These are phyloP conservation scores for Alternaria dauci DNA, from an alignment of 2,329 filamentous ascomycete species.

Conservation along the genomic window DNA sequence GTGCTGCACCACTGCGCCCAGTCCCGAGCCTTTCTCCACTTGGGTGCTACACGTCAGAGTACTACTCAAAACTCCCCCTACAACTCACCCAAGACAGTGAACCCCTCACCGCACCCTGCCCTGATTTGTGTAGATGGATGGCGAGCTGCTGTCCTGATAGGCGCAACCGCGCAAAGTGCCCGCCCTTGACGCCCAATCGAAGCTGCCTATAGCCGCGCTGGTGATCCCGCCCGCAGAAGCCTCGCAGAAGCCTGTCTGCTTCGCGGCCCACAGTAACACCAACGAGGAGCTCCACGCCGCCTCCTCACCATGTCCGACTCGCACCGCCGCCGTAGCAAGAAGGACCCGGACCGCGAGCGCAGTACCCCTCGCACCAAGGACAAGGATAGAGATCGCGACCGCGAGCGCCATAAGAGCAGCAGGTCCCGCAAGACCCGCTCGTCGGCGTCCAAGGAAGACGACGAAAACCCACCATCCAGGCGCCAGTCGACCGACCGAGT, in stretches of 20 bases:
- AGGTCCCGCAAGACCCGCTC: slow-evolving; percentile 44
- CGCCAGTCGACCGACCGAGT: slow-evolving; percentile 39
- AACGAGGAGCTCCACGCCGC: slow-evolving; percentile 27
- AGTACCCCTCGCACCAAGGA: slow-evolving; percentile 35
- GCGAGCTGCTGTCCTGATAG: slow-evolving; percentile 42
- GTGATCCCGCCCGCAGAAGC: slow-evolving; percentile 31
- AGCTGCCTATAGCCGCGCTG: slow-evolving; percentile 40
- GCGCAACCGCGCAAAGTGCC: slow-evolving; percentile 37
- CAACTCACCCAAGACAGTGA: slow-evolving; percentile 15
- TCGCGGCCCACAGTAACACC: slow-evolving; percentile 31
- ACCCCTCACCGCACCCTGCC: slow-evolving; percentile 22
- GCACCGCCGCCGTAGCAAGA: slow-evolving; percentile 49
- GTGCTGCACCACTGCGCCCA: slow-evolving; percentile 2
- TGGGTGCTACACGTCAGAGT: slow-evolving; percentile 30
- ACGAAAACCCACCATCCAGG: slow-evolving; percentile 30
- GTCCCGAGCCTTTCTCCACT: slow-evolving; percentile 20
- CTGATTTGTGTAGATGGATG: slow-evolving; percentile 36
- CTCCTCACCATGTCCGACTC: slow-evolving; percentile 41
- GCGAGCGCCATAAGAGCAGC: slow-evolving; percentile 39
- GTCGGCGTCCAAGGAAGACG: slow-evolving; percentile 39
- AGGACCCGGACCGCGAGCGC: slow-evolving; percentile 41
- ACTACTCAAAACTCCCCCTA: slow-evolving; percentile 23
- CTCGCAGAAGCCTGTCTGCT: slow-evolving; percentile 11
- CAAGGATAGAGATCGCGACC: slow-evolving; percentile 34
- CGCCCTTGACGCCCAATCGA: slow-evolving; percentile 40